These are phyloP conservation scores for Gynostemma pentaphyllum DNA, from an alignment of 306 rosid species.

Conservation along the genomic window DNA sequence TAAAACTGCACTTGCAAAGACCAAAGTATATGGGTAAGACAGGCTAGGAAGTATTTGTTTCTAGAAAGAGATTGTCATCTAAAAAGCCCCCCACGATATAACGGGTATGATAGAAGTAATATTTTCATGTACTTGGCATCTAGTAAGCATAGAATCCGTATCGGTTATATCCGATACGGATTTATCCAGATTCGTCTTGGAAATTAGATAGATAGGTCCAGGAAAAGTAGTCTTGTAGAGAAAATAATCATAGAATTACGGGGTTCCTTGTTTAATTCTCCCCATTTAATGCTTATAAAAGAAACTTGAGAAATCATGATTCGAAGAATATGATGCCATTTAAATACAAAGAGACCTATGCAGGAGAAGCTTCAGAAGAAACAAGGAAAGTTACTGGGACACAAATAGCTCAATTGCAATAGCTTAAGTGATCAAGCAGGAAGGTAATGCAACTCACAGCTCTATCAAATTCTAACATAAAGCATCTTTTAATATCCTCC, in stretches of 20 bases:
- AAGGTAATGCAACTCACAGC: constrained; percentile 44
- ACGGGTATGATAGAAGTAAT: too few relatives aligned
- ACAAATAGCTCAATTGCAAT: neutral
- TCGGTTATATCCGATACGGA: too few relatives aligned
- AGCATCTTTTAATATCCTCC: constrained; percentile 97
- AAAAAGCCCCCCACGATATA: too few relatives aligned
- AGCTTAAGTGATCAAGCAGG: neutral
- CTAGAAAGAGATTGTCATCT: neutral
- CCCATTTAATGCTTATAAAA: neutral
- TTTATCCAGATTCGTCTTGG: too few relatives aligned
- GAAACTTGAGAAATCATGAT: neutral
- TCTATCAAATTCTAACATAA: constrained; percentile 98
- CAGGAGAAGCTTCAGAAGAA: neutral
- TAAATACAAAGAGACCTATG: constrained; percentile 10
- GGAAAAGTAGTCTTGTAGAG: too few relatives aligned
- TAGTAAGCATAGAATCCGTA: too few relatives aligned
- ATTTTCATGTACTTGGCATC: too few relatives aligned
- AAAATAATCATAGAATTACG: too few relatives aligned
- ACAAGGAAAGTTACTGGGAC: neutral
- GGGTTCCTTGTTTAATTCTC: too few relatives aligned
- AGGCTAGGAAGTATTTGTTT: neutral
- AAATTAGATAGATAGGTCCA: too few relatives aligned
- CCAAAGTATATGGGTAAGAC: neutral
- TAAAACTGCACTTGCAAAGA: neutral
- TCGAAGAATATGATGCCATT: neutral